Conservation (phyloP, 768 basidiomycete genomes). For the Kwoniella europaea region DNA sequence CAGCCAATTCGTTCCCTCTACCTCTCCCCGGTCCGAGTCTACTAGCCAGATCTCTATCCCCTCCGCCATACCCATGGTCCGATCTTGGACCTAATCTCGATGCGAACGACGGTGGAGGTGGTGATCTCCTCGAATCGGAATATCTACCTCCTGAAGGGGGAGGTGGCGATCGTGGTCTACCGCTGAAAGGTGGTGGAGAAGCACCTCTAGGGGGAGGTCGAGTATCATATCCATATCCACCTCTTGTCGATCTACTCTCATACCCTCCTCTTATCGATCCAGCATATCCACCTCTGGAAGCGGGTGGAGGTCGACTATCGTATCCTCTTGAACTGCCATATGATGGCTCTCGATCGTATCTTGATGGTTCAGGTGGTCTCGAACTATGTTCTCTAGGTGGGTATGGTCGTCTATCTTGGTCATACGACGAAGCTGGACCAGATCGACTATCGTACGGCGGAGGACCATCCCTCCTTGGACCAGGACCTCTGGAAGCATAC, state of each 20-base stretch:
- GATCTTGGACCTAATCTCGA: constrained; percentile 14
- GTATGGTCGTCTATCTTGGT: not conserved
- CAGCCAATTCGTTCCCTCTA: constrained; percentile 14
- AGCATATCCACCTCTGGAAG: constrained; percentile 1
- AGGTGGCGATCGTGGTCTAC: not conserved
- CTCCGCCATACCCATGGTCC: not conserved
- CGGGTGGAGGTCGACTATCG: not conserved
- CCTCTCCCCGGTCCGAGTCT: constrained; percentile 8
- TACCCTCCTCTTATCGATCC: not conserved
- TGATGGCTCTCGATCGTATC: not conserved
- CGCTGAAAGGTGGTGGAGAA: constrained; percentile 12
- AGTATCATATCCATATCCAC: constrained; percentile 5
- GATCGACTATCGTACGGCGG: not conserved
- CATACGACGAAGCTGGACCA: not conserved
- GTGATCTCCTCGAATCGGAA: constrained; percentile 1
- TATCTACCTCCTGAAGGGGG: not conserved
- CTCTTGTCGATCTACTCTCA: not conserved
- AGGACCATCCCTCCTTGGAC: not conserved
- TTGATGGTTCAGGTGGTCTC: not conserved
- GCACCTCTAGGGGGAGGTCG: not conserved
- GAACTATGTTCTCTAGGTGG: not conserved
- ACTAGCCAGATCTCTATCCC: constrained; percentile 8
- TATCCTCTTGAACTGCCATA: not conserved
- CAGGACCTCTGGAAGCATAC: not conserved
- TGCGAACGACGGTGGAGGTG: constrained; percentile 11